Conservation (phyloP, 225 moss, liverwort and hornwort genomes). For the Neckera pumila region DNA sequence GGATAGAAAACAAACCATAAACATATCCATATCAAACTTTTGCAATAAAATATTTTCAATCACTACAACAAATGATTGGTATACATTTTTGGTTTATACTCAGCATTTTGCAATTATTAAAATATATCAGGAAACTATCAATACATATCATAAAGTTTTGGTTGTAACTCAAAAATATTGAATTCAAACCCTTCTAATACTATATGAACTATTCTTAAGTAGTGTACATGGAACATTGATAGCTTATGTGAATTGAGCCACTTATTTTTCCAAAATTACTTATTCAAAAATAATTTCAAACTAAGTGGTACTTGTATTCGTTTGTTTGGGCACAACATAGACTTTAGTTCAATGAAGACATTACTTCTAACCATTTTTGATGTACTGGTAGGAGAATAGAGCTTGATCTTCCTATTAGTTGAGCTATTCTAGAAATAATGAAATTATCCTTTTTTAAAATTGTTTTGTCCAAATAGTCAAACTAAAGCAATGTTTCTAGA, state of each 20-base stretch:
- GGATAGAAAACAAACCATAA: too few species aligned
- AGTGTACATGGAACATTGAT: fast-evolving
- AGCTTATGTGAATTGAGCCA: fast-evolving
- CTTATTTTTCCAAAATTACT: background rate
- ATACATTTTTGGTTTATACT: background rate
- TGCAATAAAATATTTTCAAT: too few species aligned
- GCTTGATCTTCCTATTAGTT: background rate
- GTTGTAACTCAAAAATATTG: background rate
- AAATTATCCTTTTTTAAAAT: background rate
- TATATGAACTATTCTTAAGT: background rate
- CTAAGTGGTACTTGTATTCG: too few species aligned
- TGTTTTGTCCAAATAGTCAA: background rate
- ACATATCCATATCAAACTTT: too few species aligned
- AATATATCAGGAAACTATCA: fast-evolving
- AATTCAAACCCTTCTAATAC: background rate
- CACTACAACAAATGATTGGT: too few species aligned
- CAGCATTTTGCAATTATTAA: background rate
- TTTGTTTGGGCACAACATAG: fast-evolving
- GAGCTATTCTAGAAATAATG: fast-evolving
- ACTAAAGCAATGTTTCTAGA: fast-evolving
- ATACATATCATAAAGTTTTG: background rate
- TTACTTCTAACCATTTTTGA: background rate
- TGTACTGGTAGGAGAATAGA: background rate
- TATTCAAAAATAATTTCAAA: background rate
- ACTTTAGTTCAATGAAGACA: background rate